Base-by-base conservation (phyloP, 2,329 filamentous ascomycete genomes). In the Huntiella abstrusa region DNA sequence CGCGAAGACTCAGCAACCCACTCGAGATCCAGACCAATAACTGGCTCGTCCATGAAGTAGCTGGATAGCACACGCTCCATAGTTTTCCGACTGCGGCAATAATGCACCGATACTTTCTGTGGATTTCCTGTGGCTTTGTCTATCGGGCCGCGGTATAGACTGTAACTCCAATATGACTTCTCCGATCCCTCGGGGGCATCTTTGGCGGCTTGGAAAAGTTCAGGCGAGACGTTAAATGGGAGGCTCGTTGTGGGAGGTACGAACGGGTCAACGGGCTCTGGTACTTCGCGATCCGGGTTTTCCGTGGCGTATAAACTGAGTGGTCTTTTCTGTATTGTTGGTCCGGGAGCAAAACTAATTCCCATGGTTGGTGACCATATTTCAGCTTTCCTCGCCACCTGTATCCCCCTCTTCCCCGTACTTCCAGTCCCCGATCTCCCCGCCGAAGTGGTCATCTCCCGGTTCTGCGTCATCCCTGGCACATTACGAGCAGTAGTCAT, bases 21-120 rank as follows among this genome's bases (percentile, higher is more conserved):
- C 63, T 95, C 88, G 51, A 95, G 69, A 55, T 95, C 87, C 51
- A 95, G 85, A 0, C 87, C 87, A n/a, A 95, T 58, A 2, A 92
- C 61, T 35, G 73, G 66, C 55, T 91, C 75, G 19, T 70, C 53
- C 35, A 77, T 56, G 53, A 95, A 94, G 48, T 80, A 68, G 3
- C 33, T 35, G 49, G 73, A 60, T 49, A 75, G 67, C 5, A 82
- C 70, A 4, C 65, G 61, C 58, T 95, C 84, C 13, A 81, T 80
- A 2, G 72, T 73, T 33, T 74, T 64, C 39, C 69, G 71, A 48
- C 67, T 80, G 42, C 65, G 75, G 64, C 85, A 93, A 59, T 94
- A 94, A 56, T 88, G 76, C 1, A 92, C 74, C 48, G 69, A 71
- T 40, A 84, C 73, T 43, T 67, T 70, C 36, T 72, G 58, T 12